Conservation (phyloP, 2,329 filamentous ascomycete species). For the Fusarium verticillioides region DNA sequence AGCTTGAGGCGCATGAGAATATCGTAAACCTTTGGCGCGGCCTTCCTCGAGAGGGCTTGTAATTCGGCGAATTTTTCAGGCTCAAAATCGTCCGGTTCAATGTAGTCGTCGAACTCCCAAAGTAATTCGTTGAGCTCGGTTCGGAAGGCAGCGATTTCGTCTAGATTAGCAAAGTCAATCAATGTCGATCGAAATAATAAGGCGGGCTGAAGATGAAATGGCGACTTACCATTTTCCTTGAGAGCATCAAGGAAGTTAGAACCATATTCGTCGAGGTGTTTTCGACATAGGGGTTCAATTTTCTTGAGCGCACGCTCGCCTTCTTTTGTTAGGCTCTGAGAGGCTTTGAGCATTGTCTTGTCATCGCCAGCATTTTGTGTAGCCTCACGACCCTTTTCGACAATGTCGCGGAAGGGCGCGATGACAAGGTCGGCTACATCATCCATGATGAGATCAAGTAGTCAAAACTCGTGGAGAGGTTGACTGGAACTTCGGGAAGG, state of each 20-base stretch:
- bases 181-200: neutral
- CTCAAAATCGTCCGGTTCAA: constrained; percentile 63
- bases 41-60: constrained; percentile 59
- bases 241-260: constrained; percentile 61
- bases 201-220: neutral
- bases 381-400: constrained; percentile 61
- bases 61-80: constrained; percentile 60
- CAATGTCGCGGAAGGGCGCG: constrained; percentile 63
- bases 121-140: constrained; percentile 61
- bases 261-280: constrained; percentile 61
- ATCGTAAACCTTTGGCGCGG: constrained; percentile 61
- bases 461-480: neutral
- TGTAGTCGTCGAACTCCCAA: constrained; percentile 68
- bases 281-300: constrained; percentile 63
- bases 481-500: neutral
- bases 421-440: constrained; percentile 58
- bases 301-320: constrained; percentile 61
- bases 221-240: constrained; percentile 62
- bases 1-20: constrained; percentile 66
- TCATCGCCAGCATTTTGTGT: constrained; percentile 59
- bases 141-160: constrained; percentile 61
- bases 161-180: constrained; percentile 41
- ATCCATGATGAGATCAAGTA: constrained; percentile 49
- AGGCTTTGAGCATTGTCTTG: constrained; percentile 61
- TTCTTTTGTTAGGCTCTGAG: constrained; percentile 59